Percentiles rank a stretch among this genome's conserved stretches.
These are phyloP conservation scores for Colletotrichum higginsianum DNA, from an alignment of 2,329 filamentous ascomycete species.

Conservation along the genomic window DNA sequence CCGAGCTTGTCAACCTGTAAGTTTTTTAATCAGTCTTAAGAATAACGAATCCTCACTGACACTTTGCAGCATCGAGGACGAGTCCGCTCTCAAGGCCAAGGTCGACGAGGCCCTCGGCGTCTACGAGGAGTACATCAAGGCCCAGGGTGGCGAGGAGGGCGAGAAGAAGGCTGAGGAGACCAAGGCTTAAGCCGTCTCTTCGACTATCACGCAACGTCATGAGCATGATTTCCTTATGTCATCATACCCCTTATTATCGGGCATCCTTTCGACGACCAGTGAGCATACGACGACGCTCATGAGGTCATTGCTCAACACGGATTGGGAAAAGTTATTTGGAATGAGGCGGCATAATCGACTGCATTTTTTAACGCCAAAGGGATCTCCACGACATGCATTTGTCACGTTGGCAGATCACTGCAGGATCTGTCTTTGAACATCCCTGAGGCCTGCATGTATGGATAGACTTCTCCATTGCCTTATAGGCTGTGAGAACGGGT, in stretches of 20 bases:
- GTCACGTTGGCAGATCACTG: slow-evolving; percentile 24
- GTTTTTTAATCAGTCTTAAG: slow-evolving; percentile 57
- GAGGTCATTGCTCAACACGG: slow-evolving; percentile 41
- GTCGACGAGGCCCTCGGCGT: slow-evolving; percentile 97
- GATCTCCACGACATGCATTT: slow-evolving; percentile 40
- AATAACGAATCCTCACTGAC: slow-evolving; percentile 34
- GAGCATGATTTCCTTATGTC: slow-evolving; percentile 44
- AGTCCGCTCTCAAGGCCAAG: slow-evolving; percentile 90
- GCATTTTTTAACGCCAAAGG: slow-evolving; percentile 42
- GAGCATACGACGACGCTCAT: slow-evolving; percentile 37
- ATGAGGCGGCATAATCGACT: slow-evolving; percentile 43
- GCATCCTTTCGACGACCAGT: slow-evolving; percentile 41
- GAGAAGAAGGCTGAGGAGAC: slow-evolving; percentile 65
- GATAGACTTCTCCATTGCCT: slow-evolving; percentile 42
- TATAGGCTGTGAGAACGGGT: slow-evolving; percentile 58
- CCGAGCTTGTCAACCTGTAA: slow-evolving; percentile 95
- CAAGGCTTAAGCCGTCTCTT: slow-evolving; percentile 54
- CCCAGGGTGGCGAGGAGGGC: slow-evolving; percentile 71
- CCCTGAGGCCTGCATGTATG: slow-evolving; percentile 37
- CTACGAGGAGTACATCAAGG: slow-evolving; percentile 99
- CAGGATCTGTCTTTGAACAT: slow-evolving; percentile 21
- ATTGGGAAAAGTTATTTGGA: slow-evolving; percentile 44
- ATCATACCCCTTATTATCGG: slow-evolving; percentile 44
- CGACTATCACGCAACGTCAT: slow-evolving; percentile 40
- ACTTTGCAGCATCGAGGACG: slow-evolving; percentile 85